These are phyloP conservation scores for Eucalyptus urophylla DNA, from an alignment of 345 rosid genomes.

Conservation along the genomic window DNA sequence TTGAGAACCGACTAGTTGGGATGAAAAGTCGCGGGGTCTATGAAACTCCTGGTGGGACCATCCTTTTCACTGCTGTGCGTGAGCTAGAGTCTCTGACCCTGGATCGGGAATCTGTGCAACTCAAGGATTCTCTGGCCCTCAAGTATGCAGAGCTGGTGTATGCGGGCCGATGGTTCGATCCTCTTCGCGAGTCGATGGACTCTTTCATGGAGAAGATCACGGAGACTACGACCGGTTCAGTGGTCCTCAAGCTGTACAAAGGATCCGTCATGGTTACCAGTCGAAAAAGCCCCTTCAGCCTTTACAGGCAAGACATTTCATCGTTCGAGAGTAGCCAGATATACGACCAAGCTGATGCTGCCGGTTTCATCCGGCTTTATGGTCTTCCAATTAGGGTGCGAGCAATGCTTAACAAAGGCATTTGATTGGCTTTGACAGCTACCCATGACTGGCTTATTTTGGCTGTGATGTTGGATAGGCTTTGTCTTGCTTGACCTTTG, in stretches of 20 bases:
- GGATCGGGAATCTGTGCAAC: conserved; percentile 74
- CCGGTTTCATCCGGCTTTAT: conserved; percentile 66
- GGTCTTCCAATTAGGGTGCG: conserved; percentile 82
- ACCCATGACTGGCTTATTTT: background rate
- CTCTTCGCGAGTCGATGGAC: conserved; percentile 69
- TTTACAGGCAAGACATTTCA: conserved; percentile 83
- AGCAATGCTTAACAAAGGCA: conserved; percentile 69
- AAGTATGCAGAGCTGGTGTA: conserved; percentile 89
- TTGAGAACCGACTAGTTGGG: conserved; percentile 87
- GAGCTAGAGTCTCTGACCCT: conserved; percentile 84
- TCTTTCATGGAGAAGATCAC: conserved; percentile 84
- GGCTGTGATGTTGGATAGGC: background rate
- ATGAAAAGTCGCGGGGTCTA: conserved; percentile 98
- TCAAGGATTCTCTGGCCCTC: conserved; percentile 67
- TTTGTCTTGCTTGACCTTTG: background rate
- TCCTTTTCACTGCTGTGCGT: conserved; percentile 63
- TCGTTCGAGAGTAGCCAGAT: conserved; percentile 79
- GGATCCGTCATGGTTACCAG: conserved; percentile 59
- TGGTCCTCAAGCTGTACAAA: conserved; percentile 67
- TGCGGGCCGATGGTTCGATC: conserved; percentile 96
- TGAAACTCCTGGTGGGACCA: conserved; percentile 96
- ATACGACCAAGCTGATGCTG: conserved; percentile 89
- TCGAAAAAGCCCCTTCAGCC: conserved; percentile 58
- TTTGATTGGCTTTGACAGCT: background rate
- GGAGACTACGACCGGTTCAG: conserved; percentile 62